Base-by-base conservation (phyloP, 2,329 filamentous ascomycete species). In the Pleomassaria siparia region DNA sequence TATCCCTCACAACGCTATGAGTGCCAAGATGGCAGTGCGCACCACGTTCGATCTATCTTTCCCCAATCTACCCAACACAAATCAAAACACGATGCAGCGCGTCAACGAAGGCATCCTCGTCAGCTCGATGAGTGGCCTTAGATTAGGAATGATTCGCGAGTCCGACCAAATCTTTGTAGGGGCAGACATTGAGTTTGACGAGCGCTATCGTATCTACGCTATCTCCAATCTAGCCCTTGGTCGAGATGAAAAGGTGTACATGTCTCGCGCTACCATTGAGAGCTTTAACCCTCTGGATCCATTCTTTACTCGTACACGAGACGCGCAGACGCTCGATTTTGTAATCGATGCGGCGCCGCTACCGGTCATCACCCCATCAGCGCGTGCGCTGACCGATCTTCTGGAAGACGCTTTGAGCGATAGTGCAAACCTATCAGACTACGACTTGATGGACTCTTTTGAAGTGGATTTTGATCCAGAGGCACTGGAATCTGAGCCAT, bases 241-340 rank as follows among this genome's bases (percentile, higher is more conserved):
- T 3, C 86, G 88, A 40, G 90, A 97, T 63, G 92, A 97, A 71
- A 88, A 86, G 54, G 84, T 96, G 16, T 88, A 89, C 64, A 81
- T 97, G 54, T 80, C 87, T 39, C 83, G 87, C 20, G 84, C 90
- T 48, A 81, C 92, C 1, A 62, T 79, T 32, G 66, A 72, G 21
- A 84, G 90, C 22, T 83, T 87, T 47, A 86, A 88, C 55, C 81
- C 91, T 28, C 82, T 83, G 18, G 92, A 96, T 69, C 88, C 91
- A 12, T 86, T 91, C 47, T 96, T 96, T 68, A 88, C 85, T 9
- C 82, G 89, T 22, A 78, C 91, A 21, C 83, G 88, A 39, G 89
- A 96, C 60, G 72, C 82, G 3, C 78, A 87, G 46, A 80, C 85
- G 53, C 76, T 95, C 42, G 89, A 95, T 58, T 71, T 96, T 32